Base-by-base conservation (phyloP, 345 rosid genomes). In the Populus euphratica region DNA sequence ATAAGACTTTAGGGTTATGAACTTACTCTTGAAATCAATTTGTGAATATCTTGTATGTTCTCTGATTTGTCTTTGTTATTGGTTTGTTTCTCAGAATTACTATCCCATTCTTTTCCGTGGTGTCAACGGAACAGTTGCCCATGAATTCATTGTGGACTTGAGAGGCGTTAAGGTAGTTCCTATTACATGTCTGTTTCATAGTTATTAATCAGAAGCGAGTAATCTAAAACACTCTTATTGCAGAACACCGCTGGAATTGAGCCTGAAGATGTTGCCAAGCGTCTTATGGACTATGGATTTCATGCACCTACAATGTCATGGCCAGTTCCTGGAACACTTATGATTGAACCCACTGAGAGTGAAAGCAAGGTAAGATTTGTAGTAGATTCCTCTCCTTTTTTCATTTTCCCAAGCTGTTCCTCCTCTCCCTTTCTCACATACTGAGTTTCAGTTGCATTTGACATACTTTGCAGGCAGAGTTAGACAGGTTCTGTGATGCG, bases 321-420 rank as follows among this genome's bases (percentile, higher is more conserved):
- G 94, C 99, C 99, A 65, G 99, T 96, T 81, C 95, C 99, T 2
- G 97, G 98, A 79, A 96, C 98, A 9, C 98, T 94, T 73, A 94
- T 94, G 99, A 89, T 96, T 68, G 99, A 96, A 82, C 99, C 99
- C 9, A 96, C 99, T 66, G 98, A 96, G 86, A 96, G 99, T 87
- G 99, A 96, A 92, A 92, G 98, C 97, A 96, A 92, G 97, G 99
- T 92, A 86, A 77, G 68, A 21, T 52, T 11, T 38, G 41, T 1
- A 25, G 73, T 35, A 2, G 54, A 76, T 73, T 41, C n/a, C 64
- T 29, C 23, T 47, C 39, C 68, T 65, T 56, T 47, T 68, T 56
- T 74, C 56, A 50, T 39, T 2, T 62, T 66, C 31, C 27, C 39
- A 64, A 17, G 49, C 62, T n/a, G 43, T 74, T 74, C 27, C 63